phyloP scores from a whole-genome alignment of 2,329 filamentous ascomycete species.

The Plenodomus tracheiphilus region DNA sequence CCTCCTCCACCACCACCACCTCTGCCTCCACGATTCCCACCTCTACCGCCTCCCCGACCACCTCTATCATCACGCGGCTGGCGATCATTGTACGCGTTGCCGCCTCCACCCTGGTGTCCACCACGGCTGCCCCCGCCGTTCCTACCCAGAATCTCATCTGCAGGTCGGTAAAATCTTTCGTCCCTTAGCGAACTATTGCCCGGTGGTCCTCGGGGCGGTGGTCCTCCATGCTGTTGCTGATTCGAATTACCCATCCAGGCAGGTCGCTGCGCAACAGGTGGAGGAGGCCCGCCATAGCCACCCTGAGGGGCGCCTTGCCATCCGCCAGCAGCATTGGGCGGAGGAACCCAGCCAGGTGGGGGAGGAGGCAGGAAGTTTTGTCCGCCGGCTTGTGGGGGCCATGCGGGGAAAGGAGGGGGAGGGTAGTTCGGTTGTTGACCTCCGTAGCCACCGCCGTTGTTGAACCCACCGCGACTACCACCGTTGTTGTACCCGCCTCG shows the following conservation, averaged over 20 bases:
- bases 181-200: constrained; percentile 27
- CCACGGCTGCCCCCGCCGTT: constrained; percentile 28
- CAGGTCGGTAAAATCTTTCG: constrained; percentile 29
- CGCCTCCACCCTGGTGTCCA: constrained; percentile 21
- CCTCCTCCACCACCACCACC: constrained; percentile 25
- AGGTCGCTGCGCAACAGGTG: constrained; percentile 17
- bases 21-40: constrained; percentile 30
- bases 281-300: constrained; percentile 21
- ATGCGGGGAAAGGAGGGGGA: constrained; percentile 19
- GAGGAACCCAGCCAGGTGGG: constrained; percentile 36
- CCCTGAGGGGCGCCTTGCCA: constrained; percentile 14
- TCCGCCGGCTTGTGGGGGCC: constrained; percentile 30
- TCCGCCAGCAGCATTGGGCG: constrained; percentile 12
- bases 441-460: constrained; percentile 27
- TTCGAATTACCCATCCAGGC: constrained; percentile 22
- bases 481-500: constrained; percentile 27
- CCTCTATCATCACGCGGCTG: constrained; percentile 20
- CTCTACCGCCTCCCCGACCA: constrained; percentile 29
- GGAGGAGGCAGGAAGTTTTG: constrained; percentile 29
- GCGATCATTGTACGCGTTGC: constrained; percentile 26
- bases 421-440: constrained; percentile 16
- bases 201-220: constrained; percentile 22
- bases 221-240: constrained; percentile 23
- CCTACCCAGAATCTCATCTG: constrained; percentile 26
- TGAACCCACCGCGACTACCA: constrained; percentile 19